These are phyloP conservation scores for Trifolium repens DNA, from an alignment of 306 rosid species.

Conservation along the genomic window DNA sequence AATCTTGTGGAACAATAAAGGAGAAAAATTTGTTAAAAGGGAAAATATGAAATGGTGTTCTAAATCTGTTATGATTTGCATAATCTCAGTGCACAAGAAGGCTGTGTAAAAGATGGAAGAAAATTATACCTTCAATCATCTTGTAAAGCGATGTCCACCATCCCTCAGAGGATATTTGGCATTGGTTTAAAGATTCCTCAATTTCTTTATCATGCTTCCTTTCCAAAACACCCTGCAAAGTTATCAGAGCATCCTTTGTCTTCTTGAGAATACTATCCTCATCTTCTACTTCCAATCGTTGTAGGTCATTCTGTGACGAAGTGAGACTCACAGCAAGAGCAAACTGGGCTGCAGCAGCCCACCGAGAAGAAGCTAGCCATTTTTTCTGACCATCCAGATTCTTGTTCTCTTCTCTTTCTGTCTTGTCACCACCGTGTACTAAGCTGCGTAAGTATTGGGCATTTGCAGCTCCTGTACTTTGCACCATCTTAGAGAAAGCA, in stretches of 20 bases:
- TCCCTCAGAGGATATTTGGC: constrained; percentile 57
- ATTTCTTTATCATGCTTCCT: constrained; percentile 75
- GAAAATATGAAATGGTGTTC: neutral
- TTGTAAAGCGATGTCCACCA: constrained; percentile 91
- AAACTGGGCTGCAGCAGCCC: constrained; percentile 77
- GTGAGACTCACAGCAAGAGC: constrained; percentile 77
- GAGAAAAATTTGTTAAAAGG: neutral
- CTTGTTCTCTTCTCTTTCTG: constrained; percentile 44
- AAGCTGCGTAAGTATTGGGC: constrained; percentile 77
- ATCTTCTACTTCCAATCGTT: constrained; percentile 65
- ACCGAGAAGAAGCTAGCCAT: constrained; percentile 70
- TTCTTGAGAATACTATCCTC: constrained; percentile 67
- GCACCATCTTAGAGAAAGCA: constrained; percentile 83
- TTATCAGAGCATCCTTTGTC: constrained; percentile 82
- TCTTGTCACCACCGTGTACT: constrained; percentile 52
- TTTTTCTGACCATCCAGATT: constrained; percentile 52
- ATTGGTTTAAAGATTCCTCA: constrained; percentile 57
- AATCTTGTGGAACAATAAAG: neutral
- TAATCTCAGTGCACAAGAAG: constrained; percentile 1
- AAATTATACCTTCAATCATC: constrained; percentile 81
- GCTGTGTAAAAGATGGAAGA: constrained; percentile 25
- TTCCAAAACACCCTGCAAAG: constrained; percentile 84
- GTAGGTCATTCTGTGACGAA: constrained; percentile 72
- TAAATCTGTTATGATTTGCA: constrained; percentile 1
- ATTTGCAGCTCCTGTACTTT: constrained; percentile 90